Conservation (phyloP, 1,284 basidiomycete species). For the Ganoderma meredithae region DNA sequence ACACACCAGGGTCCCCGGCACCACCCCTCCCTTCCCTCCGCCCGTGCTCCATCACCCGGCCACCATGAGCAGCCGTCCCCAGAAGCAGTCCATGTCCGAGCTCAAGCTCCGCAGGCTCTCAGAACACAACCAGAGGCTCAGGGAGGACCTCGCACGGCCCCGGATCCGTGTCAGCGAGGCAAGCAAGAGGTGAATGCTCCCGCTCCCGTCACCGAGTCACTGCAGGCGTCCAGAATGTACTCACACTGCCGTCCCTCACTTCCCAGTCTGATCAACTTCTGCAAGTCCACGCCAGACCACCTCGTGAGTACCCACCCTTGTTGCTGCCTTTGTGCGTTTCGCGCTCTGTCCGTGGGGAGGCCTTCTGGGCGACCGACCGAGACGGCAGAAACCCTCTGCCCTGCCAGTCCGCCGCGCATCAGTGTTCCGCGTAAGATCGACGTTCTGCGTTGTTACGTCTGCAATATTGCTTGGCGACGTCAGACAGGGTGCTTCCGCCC, state of each 20-base stretch:
- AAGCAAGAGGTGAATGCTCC: constrained; percentile 60
- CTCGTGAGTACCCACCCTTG: constrained; percentile 30
- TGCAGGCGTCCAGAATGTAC: constrained; percentile 6
- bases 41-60: neutral
- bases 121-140: constrained; percentile 81
- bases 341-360: neutral
- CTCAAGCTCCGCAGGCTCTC: constrained; percentile 82
- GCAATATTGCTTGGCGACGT: neutral
- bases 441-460: neutral
- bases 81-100: constrained; percentile 80
- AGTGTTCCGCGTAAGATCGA: neutral
- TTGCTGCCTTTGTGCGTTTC: neutral
- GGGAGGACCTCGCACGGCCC: constrained; percentile 80
- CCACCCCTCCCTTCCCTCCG: constrained; percentile 6
- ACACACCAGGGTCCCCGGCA: constrained; percentile 14
- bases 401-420: neutral
- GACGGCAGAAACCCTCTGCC: neutral
- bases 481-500: neutral
- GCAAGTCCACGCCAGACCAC: constrained; percentile 39
- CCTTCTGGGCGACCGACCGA: neutral
- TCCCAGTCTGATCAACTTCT: constrained; percentile 77
- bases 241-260: neutral
- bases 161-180: constrained; percentile 82
- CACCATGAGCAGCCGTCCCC: constrained; percentile 43
- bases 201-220: neutral